phyloP scores from a whole-genome alignment of 2,329 filamentous ascomycete species.

The Amylocarpus encephaloides region DNA sequence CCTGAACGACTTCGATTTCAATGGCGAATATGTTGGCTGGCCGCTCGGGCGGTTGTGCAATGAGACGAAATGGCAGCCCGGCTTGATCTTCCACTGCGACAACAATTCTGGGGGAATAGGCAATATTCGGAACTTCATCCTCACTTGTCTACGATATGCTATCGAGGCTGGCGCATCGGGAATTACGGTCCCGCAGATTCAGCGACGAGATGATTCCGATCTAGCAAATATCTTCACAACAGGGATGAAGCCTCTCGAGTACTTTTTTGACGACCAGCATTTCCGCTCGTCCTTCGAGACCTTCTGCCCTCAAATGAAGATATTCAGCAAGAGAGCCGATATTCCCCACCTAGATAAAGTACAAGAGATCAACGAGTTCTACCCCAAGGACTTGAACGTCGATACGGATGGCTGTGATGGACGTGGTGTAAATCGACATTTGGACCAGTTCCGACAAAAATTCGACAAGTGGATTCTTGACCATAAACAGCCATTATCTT shows the following conservation, averaged over 20 bases:
- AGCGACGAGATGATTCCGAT: conserved; percentile 37
- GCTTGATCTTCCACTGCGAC: conserved; percentile 42
- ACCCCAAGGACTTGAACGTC: conserved; percentile 25
- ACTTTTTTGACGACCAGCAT: conserved; percentile 43
- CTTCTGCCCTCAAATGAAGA: conserved; percentile 39
- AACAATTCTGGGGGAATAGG: conserved; percentile 46
- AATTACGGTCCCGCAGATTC: conserved; percentile 40
- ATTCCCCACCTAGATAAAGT: conserved; percentile 34
- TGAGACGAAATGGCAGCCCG: conserved; percentile 37
- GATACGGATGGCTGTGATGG: conserved; percentile 23
- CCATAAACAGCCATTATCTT: conserved; percentile 13
- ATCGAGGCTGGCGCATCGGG: conserved; percentile 43
- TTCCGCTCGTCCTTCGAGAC: conserved; percentile 35
- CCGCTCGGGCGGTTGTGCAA: conserved; percentile 39
- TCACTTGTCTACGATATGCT: conserved; percentile 44
- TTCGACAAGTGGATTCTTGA: conserved; percentile 24
- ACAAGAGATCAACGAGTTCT: conserved; percentile 36
- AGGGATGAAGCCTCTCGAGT: conserved; percentile 35
- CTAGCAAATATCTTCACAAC: conserved; percentile 38
- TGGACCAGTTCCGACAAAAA: conserved; percentile 23
- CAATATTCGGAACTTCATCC: conserved; percentile 45
- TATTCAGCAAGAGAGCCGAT: conserved; percentile 35
- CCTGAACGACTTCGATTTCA: conserved; percentile 31
- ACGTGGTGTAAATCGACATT: conserved; percentile 24
- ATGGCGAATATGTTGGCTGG: conserved; percentile 35